phyloP scores from a whole-genome alignment of 2,329 filamentous ascomycete species.

The Beauveria pseudobassiana region DNA sequence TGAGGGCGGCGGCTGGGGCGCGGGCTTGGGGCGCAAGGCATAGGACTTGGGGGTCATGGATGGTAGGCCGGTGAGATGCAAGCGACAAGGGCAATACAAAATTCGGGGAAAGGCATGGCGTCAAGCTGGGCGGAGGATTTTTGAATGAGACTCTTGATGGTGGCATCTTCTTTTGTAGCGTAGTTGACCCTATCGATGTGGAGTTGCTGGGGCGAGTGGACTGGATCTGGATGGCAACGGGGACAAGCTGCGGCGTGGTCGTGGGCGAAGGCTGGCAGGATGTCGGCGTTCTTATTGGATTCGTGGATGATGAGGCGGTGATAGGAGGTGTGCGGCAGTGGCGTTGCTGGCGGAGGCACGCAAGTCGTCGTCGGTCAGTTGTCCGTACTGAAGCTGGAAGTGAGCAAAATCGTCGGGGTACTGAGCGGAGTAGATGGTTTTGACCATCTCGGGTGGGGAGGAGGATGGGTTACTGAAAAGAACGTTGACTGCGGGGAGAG shows the following conservation, averaged over 20 bases:
- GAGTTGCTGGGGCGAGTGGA: neutral
- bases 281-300: neutral
- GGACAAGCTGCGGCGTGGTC: neutral
- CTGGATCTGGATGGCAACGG: neutral
- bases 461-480: no score
- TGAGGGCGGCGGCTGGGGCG: neutral
- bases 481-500: no score
- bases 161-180: neutral
- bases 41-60: neutral
- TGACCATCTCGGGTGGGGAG: no score
- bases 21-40: neutral
- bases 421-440: neutral
- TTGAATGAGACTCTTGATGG: neutral
- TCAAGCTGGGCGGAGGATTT: neutral
- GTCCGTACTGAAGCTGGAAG: neutral
- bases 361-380: neutral
- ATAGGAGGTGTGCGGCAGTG: neutral
- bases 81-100: neutral
- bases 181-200: neutral
- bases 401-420: neutral
- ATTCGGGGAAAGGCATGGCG: neutral
- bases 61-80: neutral
- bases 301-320: neutral
- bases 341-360: neutral
- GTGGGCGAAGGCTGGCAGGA: neutral